Percentiles rank a stretch among this genome's conserved stretches.
phyloP scores from a whole-genome alignment of 2,329 filamentous ascomycete species.

The Aaosphaeria pasadenensis region DNA sequence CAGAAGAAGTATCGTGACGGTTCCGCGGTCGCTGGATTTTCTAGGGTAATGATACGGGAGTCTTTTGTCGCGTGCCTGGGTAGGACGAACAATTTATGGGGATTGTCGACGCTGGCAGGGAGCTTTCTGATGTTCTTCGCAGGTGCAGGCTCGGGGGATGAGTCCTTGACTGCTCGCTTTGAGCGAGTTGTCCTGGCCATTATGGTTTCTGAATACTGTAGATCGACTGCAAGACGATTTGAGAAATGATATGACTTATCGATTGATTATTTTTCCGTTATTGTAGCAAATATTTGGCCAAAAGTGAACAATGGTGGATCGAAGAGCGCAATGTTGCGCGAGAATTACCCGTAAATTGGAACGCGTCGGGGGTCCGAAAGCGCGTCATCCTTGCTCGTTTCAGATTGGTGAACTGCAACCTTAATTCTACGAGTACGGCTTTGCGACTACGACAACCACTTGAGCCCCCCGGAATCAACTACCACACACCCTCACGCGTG shows the following conservation, averaged over 20 bases:
- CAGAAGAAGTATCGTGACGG: slow-evolving; percentile 58
- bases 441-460: too few species aligned
- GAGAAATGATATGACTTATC: background rate
- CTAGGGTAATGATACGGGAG: slow-evolving; percentile 55
- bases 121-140: slow-evolving; percentile 29
- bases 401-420: slow-evolving; percentile 21
- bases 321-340: background rate
- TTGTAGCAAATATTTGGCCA: too few species aligned
- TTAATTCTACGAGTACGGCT: slow-evolving; percentile 13
- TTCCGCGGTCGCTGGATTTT: slow-evolving; percentile 50
- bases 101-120: slow-evolving; percentile 36
- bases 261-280: too few species aligned
- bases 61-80: slow-evolving; percentile 51
- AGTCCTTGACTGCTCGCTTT: slow-evolving; percentile 27
- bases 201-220: slow-evolving; percentile 1
- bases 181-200: slow-evolving; percentile 38
- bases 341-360: slow-evolving; percentile 1
- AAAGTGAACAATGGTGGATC: too few species aligned
- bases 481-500: too few species aligned
- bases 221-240: background rate
- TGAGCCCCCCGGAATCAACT: too few species aligned
- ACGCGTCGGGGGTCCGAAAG: slow-evolving; percentile 11
- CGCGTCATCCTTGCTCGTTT: slow-evolving; percentile 31
- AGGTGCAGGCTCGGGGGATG: slow-evolving; percentile 2
- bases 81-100: slow-evolving; percentile 56